Percentiles rank a stretch among this genome's conserved stretches.
phyloP scores from a whole-genome alignment of 331 rosid genomes.

The Quercus tomentella region DNA sequence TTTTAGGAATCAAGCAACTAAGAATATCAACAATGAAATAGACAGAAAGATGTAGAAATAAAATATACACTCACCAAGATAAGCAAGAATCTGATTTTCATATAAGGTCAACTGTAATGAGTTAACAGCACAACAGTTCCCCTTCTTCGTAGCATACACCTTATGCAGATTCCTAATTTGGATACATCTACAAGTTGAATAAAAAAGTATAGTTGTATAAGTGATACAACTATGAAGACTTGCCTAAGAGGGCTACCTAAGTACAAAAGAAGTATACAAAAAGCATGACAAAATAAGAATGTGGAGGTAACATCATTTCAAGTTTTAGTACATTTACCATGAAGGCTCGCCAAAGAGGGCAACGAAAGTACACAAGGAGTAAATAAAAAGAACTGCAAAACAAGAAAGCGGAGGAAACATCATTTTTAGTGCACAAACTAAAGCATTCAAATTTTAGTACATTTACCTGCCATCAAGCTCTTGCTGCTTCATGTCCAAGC shows the following conservation, averaged over 20 bases:
- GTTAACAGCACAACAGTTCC: slow-evolving; percentile 73
- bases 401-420: no score
- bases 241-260: not conserved
- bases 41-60: not conserved
- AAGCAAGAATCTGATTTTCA: slow-evolving; percentile 97
- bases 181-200: slow-evolving; percentile 68
- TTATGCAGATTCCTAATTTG: slow-evolving; percentile 87
- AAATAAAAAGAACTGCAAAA: not conserved
- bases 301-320: not conserved
- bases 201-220: not conserved
- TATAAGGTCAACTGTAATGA: slow-evolving; percentile 73
- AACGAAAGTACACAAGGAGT: no score
- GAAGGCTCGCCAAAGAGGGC: no score
- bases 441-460: slow-evolving; percentile 15
- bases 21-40: not conserved
- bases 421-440: not conserved
- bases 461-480: slow-evolving; percentile 86
- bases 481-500: slow-evolving; percentile 92
- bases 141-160: slow-evolving; percentile 75
- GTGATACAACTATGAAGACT: not conserved
- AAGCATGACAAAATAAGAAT: not conserved
- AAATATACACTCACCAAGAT: slow-evolving; percentile 58
- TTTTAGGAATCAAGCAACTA: not conserved
- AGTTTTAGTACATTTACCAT: not conserved
- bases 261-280: slow-evolving; percentile 10